Conservation (phyloP, 768 basidiomycete species). For the Phlebiopsis flavidoalba region DNA sequence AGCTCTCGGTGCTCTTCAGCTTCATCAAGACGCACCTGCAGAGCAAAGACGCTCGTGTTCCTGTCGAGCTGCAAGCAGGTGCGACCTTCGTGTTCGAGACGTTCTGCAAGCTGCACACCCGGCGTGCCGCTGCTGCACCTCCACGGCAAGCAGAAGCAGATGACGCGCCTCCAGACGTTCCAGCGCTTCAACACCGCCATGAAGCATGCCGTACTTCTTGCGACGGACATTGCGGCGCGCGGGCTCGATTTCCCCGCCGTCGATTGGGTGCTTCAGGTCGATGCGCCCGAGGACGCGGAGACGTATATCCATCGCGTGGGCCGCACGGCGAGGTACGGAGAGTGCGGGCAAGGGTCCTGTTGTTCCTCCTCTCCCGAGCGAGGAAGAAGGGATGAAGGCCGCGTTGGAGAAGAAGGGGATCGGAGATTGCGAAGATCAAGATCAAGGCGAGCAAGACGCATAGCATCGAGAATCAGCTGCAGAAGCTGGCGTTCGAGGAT, state of each 20-base stretch:
- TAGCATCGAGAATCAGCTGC: slow-evolving; percentile 80
- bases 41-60: slow-evolving; percentile 88
- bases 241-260: slow-evolving; percentile 95
- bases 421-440: slow-evolving; percentile 73
- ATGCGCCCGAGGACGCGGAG: slow-evolving; percentile 95
- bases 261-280: slow-evolving; percentile 95
- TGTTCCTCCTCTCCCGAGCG: slow-evolving; percentile 73
- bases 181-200: slow-evolving; percentile 77
- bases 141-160: slow-evolving; percentile 95
- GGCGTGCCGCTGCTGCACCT: slow-evolving; percentile 90
- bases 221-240: slow-evolving; percentile 94
- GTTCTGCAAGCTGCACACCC: slow-evolving; percentile 93
- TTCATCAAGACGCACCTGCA: slow-evolving; percentile 94
- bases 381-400: slow-evolving; percentile 85
- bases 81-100: slow-evolving; percentile 93
- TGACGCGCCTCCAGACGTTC: slow-evolving; percentile 80
- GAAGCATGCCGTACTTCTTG: slow-evolving; percentile 82
- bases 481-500: slow-evolving; percentile 90
- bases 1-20: slow-evolving; percentile 88
- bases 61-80: slow-evolving; percentile 96
- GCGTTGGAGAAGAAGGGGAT: slow-evolving; percentile 71
- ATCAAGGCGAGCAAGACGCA: slow-evolving; percentile 84
- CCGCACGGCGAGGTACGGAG: slow-evolving; percentile 89
- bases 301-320: slow-evolving; percentile 98
- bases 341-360: slow-evolving; percentile 82